Evolutionary conservation across 805 yeast species (phyloP).

Genomic region (Cyberlindnera suaveolens): DNA sequence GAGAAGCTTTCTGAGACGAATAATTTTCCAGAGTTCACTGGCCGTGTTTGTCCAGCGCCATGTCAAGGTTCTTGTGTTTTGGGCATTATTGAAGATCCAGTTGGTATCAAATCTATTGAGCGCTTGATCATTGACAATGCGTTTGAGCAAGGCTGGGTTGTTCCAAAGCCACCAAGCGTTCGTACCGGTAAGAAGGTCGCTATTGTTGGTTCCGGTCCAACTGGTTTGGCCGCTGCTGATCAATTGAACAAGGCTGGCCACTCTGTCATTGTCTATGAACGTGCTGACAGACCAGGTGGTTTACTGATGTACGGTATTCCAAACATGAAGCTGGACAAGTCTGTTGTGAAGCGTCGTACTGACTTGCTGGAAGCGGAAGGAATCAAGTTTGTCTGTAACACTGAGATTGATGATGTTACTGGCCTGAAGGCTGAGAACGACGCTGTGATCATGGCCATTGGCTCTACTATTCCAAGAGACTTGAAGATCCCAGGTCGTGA

Average conservation of each 20-base stretch:
- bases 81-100: constrained; percentile 91
- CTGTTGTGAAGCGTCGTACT: constrained; percentile 87
- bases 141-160: constrained; percentile 94
- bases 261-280: constrained; percentile 82
- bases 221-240: constrained; percentile 96
- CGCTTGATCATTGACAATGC: constrained; percentile 95
- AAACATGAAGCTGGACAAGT: constrained; percentile 94
- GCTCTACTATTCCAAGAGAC: constrained; percentile 95
- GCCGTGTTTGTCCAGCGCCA: constrained; percentile 98
- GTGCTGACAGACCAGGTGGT: constrained; percentile 96
- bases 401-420: constrained; percentile 78
- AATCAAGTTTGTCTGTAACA: constrained; percentile 64
- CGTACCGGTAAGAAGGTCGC: constrained; percentile 88
- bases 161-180: constrained; percentile 66
- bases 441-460: constrained; percentile 88
- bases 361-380: constrained; percentile 91
- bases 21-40: constrained; percentile 98
- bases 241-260: constrained; percentile 97
- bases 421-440: constrained; percentile 60
- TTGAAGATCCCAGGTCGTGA: constrained; percentile 92
- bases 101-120: constrained; percentile 93
- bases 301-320: constrained; percentile 98
- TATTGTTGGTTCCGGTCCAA: constrained; percentile 92
- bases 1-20: constrained; percentile 91
- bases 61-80: constrained; percentile 96